phyloP scores from a whole-genome alignment of 2,329 filamentous ascomycete genomes.

The Apiospora arundinis region DNA sequence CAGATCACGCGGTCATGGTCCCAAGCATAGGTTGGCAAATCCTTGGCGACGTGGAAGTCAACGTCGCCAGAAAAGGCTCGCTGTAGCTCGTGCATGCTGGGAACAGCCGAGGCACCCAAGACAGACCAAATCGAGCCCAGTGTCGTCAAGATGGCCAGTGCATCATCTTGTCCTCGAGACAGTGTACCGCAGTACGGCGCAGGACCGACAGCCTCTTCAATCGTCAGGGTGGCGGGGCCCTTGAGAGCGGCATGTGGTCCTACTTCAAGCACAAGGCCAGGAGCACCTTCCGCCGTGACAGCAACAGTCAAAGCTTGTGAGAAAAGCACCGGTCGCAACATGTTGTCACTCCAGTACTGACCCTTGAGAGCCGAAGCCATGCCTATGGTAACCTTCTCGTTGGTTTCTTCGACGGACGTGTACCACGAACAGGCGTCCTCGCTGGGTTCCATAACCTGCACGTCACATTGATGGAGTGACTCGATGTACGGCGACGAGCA shows the following conservation, averaged over 20 bases:
- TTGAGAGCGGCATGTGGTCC: constrained; percentile 28
- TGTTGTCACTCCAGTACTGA: constrained; percentile 51
- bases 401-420: background rate
- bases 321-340: constrained; percentile 50
- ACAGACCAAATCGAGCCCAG: constrained; percentile 23
- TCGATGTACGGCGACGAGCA: background rate
- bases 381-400: background rate
- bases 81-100: constrained; percentile 18
- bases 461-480: background rate
- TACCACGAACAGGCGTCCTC: background rate
- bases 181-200: constrained; percentile 25
- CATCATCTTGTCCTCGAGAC: constrained; percentile 24
- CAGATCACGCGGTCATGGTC: constrained; percentile 24
- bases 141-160: background rate
- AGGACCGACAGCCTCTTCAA: constrained; percentile 20
- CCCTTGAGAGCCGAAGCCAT: background rate
- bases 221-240: constrained; percentile 22
- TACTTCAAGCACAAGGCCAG: constrained; percentile 26
- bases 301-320: constrained; percentile 44
- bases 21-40: constrained; percentile 26
- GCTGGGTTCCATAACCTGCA: background rate
- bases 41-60: constrained; percentile 20
- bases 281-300: constrained; percentile 23
- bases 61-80: constrained; percentile 1
- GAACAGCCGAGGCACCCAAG: constrained; percentile 13